These are phyloP conservation scores for Botrytis sinoallii DNA, from an alignment of 2,329 filamentous ascomycete genomes.

Conservation along the genomic window DNA sequence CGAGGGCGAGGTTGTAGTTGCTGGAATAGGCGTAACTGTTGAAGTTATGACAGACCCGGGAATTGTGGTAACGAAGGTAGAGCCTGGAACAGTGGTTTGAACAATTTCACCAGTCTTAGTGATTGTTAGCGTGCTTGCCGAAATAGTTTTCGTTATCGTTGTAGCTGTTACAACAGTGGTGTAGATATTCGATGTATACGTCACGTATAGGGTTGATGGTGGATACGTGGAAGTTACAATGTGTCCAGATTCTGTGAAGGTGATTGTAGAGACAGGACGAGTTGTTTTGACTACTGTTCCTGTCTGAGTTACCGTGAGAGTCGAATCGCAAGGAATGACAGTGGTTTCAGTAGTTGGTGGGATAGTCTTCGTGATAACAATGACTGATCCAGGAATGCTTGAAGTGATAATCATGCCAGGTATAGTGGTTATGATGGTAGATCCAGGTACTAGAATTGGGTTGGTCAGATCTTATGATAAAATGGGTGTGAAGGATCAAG, in stretches of 20 bases:
- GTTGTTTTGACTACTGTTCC: background rate
- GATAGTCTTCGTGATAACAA: slow-evolving; percentile 8
- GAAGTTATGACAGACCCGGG: slow-evolving; percentile 2
- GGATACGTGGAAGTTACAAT: background rate
- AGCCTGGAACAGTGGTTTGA: background rate
- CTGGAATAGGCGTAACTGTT: background rate
- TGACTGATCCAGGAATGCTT: background rate
- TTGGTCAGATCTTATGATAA: background rate
- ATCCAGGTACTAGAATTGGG: background rate
- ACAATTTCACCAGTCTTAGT: slow-evolving; percentile 1
- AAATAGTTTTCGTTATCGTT: slow-evolving; percentile 9
- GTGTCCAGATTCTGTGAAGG: background rate
- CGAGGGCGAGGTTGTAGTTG: background rate
- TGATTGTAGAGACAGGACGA: slow-evolving; percentile 6
- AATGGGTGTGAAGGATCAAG: background rate
- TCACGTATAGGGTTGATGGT: background rate
- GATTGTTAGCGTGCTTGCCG: background rate
- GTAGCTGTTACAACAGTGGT: slow-evolving; percentile 3
- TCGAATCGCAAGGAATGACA: slow-evolving; percentile 9
- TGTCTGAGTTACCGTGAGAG: background rate
- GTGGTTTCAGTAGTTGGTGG: slow-evolving; percentile 2
- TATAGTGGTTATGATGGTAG: background rate
- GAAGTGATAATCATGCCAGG: background rate
- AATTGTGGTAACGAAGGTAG: background rate
- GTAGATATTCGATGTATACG: slow-evolving; percentile 4